Evolutionary conservation across 148 eudicot species (phyloP), one percentile per base, ranked within the genome.

Genomic region (Silene latifolia): DNA sequence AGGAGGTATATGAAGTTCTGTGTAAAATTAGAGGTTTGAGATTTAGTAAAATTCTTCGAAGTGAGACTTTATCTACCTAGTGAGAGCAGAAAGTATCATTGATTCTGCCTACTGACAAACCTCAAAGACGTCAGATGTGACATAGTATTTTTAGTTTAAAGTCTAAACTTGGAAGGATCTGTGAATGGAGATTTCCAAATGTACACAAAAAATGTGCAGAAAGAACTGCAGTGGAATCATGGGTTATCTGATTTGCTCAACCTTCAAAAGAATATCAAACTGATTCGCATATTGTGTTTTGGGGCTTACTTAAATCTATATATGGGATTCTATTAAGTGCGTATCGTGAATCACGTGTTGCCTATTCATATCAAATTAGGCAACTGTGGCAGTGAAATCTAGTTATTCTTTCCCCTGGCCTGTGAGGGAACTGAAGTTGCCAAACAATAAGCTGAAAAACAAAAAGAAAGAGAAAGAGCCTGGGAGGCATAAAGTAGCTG

Each of bases 341-440:
- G 8, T 39, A 39, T 39, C 9, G 44, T 39, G 44, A 5, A 39
- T 39, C 44, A 39, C 44, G 1, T 39, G 44, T 39, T 39, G 9
- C 44, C 8, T 39, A 39, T 39, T 39, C 44, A 39, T 39, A 39
- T 39, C 44, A 7, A 39, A 39, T 39, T 39, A 39, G 44, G 44
- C 44, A 51, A 13, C 17, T 51, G 15, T 51, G 56, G 35, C 11
- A 25, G 35, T 23, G 17, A 6, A 70, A 72, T 35, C 13, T 32
- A 23, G 23, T 13, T 61, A 20, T 42, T 15, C 10, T 61, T 14
- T 13, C 56, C 42, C 14, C 21, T 48, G 35, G 15, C 20, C 19
- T 56, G 5, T 69, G 73, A n/a, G 71, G 21, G 19, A 70, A 70
- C 60, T 51, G 56, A 51, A 51, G 56, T 48, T 51, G 9, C 44